phyloP scores from a whole-genome alignment of 1,284 basidiomycete genomes.

The Caloboletus firmus region DNA sequence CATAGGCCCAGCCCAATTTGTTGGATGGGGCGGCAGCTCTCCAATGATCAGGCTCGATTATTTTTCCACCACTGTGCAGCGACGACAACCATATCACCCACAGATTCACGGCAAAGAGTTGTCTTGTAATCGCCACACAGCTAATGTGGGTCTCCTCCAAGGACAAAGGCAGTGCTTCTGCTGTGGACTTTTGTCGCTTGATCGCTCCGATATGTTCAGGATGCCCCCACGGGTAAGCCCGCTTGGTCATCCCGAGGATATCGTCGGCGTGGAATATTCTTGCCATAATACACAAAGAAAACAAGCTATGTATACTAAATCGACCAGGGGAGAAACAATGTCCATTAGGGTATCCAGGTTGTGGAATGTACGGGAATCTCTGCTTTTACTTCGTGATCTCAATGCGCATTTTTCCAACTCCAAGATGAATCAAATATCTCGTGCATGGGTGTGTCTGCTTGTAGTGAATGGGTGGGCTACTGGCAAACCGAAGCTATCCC shows the following conservation, averaged over 20 bases:
- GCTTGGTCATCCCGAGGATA: neutral
- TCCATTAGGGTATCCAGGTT: conserved; percentile 11
- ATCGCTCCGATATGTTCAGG: neutral
- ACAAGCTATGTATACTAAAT: no score
- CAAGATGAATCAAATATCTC: neutral
- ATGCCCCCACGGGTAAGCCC: neutral
- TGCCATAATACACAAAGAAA: neutral
- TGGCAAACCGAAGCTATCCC: neutral
- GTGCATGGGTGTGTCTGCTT: neutral
- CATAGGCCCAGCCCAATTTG: neutral
- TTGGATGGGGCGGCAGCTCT: neutral
- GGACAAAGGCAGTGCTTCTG: neutral
- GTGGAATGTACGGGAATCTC: conserved; percentile 10
- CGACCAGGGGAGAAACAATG: neutral
- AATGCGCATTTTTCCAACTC: neutral
- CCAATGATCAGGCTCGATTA: neutral
- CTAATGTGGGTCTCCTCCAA: neutral
- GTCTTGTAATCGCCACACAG: neutral
- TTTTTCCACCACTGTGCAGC: no score
- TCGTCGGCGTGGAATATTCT: neutral
- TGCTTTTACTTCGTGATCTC: neutral
- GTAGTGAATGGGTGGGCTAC: neutral
- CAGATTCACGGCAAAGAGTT: neutral
- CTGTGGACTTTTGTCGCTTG: no score
- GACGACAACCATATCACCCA: neutral